These are phyloP conservation scores for Globisporangium cylindrosporum DNA, from an alignment of 352 stramenopile species.

Conservation along the genomic window DNA sequence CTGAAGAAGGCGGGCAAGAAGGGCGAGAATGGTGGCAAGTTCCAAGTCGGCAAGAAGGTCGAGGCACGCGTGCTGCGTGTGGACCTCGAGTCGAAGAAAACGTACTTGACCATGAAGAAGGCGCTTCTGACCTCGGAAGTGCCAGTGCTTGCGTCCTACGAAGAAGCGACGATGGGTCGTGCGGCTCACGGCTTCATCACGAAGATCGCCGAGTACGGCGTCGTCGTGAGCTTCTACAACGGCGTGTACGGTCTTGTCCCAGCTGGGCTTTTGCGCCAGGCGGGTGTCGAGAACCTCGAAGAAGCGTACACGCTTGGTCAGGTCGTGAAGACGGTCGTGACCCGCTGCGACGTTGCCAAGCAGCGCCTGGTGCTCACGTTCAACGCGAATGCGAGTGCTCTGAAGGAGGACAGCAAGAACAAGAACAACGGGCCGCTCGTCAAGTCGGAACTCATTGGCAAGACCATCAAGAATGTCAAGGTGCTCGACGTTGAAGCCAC, in stretches of 20 bases:
- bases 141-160: conserved; percentile 74
- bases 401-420: conserved; percentile 5
- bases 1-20: conserved; percentile 64
- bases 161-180: conserved; percentile 64
- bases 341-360: conserved; percentile 68
- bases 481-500: conserved; percentile 64
- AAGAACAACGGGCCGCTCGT: background rate
- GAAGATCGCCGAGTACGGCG: conserved; percentile 90
- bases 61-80: conserved; percentile 81
- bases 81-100: conserved; percentile 91
- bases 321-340: conserved; percentile 82
- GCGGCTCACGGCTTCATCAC: conserved; percentile 91
- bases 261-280: conserved; percentile 76
- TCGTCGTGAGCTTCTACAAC: conserved; percentile 96
- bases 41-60: conserved; percentile 72
- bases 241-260: conserved; percentile 93
- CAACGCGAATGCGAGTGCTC: conserved; percentile 39
- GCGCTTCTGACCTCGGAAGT: conserved; percentile 71
- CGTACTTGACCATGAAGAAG: conserved; percentile 89
- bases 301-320: conserved; percentile 86
- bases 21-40: conserved; percentile 64
- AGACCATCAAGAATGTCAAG: conserved; percentile 57
- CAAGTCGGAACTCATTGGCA: conserved; percentile 45
- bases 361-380: conserved; percentile 88
- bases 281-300: conserved; percentile 80